A percentile compares a stretch with the other conserved stretches of the same genome.
Conservation (phyloP, 768 basidiomycete species). For the Holtermannia corniformis region DNA sequence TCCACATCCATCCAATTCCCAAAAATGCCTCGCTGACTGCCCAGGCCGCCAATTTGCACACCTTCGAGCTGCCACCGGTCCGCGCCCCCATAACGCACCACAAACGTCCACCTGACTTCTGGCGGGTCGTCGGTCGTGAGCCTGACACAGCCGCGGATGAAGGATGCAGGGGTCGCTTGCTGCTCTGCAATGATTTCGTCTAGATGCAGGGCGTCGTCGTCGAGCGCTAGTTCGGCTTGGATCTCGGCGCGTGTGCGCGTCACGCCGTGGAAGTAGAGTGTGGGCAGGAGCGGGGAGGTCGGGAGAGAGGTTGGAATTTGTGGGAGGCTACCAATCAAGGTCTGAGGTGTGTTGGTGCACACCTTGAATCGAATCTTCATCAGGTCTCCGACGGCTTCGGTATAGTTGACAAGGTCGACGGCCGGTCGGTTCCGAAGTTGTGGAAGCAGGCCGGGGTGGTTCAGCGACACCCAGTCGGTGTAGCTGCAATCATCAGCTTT, state of each 20-base stretch:
- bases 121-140: slow-evolving; percentile 36
- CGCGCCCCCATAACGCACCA: slow-evolving; percentile 34
- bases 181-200: slow-evolving; percentile 7
- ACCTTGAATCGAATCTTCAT: slow-evolving; percentile 14
- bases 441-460: slow-evolving; percentile 17
- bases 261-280: slow-evolving; percentile 28
- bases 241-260: neutral
- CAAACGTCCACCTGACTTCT: slow-evolving; percentile 37
- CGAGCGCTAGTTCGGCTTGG: neutral
- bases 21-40: slow-evolving; percentile 31
- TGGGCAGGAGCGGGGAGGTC: slow-evolving; percentile 20
- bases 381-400: slow-evolving; percentile 32
- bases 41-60: slow-evolving; percentile 36
- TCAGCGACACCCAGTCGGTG: slow-evolving; percentile 29
- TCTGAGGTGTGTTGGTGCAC: neutral
- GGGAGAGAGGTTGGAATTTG: slow-evolving; percentile 15
- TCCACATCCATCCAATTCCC: slow-evolving; percentile 33
- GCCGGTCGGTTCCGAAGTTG: slow-evolving; percentile 4
- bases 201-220: slow-evolving; percentile 5
- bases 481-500: slow-evolving; percentile 13
- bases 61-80: slow-evolving; percentile 38
- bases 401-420: slow-evolving; percentile 24
- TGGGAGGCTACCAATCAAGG: slow-evolving; percentile 5
- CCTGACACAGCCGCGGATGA: slow-evolving; percentile 24
- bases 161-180: slow-evolving; percentile 8